A percentile compares a stretch with the other conserved stretches of the same genome.
Conservation (phyloP, 257 asterid species). For the Solanum verrucosum region DNA sequence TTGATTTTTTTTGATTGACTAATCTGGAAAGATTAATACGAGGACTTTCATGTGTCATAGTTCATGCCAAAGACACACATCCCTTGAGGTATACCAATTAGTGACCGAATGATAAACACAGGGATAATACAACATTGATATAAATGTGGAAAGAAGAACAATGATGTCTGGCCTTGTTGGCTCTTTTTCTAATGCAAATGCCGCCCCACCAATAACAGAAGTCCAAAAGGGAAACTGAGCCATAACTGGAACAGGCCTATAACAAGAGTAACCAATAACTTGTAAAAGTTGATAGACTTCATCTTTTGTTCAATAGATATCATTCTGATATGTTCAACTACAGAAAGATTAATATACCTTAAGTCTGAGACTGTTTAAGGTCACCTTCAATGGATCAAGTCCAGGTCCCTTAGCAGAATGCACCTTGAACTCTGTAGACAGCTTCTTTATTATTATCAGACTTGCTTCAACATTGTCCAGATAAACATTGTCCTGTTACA, state of each 20-base stretch:
- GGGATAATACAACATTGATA: not conserved
- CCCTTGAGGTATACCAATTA: not conserved
- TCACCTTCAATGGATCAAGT: slow-evolving; percentile 34
- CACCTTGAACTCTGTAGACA: slow-evolving; percentile 41
- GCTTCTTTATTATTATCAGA: slow-evolving; percentile 44
- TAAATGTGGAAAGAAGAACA: not conserved
- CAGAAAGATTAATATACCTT: slow-evolving; percentile 26
- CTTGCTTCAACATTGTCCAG: slow-evolving; percentile 55
- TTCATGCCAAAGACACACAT: not conserved
- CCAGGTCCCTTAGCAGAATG: slow-evolving; percentile 45
- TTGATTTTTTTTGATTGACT: not conserved
- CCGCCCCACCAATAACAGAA: not conserved
- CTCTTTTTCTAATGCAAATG: not conserved
- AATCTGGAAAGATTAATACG: not conserved
- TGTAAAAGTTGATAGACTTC: not conserved
- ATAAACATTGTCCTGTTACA: slow-evolving; percentile 51
- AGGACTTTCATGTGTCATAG: not conserved
- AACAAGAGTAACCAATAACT: not conserved
- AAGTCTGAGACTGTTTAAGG: slow-evolving; percentile 50
- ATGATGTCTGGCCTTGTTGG: not conserved
- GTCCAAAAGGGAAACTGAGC: not conserved
- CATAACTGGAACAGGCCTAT: not conserved
- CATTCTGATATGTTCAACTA: not conserved
- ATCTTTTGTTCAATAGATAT: not conserved
- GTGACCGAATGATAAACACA: not conserved